Evolutionary conservation across 2,329 filamentous ascomycete genomes (phyloP), one percentile per base, ranked within the genome.

Genomic region (Xylariaceae sp.): DNA sequence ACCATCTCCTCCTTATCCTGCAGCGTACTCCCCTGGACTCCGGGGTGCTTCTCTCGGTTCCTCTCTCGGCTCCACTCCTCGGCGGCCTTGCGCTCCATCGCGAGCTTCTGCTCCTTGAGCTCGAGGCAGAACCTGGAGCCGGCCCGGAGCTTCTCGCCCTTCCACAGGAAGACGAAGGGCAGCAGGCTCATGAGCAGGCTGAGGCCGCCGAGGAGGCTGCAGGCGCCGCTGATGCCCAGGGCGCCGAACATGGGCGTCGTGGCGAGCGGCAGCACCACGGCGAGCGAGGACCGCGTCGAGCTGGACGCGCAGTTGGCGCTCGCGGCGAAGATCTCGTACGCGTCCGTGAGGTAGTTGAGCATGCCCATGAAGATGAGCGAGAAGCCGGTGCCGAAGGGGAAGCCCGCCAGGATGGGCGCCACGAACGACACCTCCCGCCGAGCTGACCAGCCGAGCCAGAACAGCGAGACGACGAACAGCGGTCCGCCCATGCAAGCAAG

Each of bases 401-500:
- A 47, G 1, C 78, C 77, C 1, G 75, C 73, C 8, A 80, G 51
- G 49, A 78, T 70, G 3, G 77, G 77, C 2, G 64, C 67, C 8
- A 67, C 64, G 51, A 73, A 78, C 31, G 67, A 60, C 5, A 76
- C 55, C 5, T 52, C 56, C 0, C 56, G 36, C 5, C 58, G 60
- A 2, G 76, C 63, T 1, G 71, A 68, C 70, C 71, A 82, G 14
- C 74, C 78, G 12, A 82, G 66, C 73, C 73, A 77, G 53, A 78
- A 75, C 35, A 77, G 57, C 6, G 69, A 67, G 19, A 70, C 35
- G 14, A 65, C 68, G 45, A 72, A 76, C 26, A 83, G 60, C 0
- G 82, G 80, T 0, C 83, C 81, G 1, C 80, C 83, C 13, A 85
- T 47, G 50, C 76, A 82, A 4, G 81, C 83, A 3, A 89, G 64